Evolutionary conservation across 345 rosid genomes (phyloP).

Genomic region (Salix dunnii): DNA sequence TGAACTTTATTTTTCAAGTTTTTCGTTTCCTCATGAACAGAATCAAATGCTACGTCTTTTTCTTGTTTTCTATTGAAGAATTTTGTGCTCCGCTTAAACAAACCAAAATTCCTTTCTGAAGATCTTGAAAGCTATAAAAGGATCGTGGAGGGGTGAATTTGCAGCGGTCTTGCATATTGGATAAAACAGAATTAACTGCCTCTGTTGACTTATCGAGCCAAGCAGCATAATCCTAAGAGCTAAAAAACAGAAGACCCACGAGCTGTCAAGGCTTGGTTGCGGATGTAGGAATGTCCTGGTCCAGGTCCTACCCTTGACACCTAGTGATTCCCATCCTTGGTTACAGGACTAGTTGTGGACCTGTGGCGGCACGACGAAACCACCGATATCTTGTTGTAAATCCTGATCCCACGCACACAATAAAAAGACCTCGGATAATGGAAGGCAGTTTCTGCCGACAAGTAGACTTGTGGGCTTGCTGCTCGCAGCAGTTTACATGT

Average conservation of each 20-base stretch:
- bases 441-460: background rate
- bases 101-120: background rate
- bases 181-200: background rate
- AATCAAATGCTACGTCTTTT: background rate
- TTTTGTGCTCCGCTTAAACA: background rate
- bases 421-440: too few relatives aligned
- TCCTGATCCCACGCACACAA: background rate
- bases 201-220: background rate
- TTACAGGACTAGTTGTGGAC: background rate
- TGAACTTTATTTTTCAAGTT: background rate
- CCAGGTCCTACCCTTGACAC: too few relatives aligned
- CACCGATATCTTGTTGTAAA: background rate
- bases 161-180: background rate
- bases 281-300: too few relatives aligned
- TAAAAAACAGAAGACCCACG: background rate
- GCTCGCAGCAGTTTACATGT: background rate
- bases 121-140: background rate
- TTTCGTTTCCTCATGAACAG: background rate
- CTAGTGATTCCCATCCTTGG: too few relatives aligned
- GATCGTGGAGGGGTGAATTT: background rate
- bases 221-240: background rate
- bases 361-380: background rate
- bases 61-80: background rate
- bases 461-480: background rate
- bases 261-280: background rate